Evolutionary conservation across 2,329 filamentous ascomycete genomes (phyloP), one percentile per base, ranked within the genome.

Genomic region (Alternaria panax): DNA sequence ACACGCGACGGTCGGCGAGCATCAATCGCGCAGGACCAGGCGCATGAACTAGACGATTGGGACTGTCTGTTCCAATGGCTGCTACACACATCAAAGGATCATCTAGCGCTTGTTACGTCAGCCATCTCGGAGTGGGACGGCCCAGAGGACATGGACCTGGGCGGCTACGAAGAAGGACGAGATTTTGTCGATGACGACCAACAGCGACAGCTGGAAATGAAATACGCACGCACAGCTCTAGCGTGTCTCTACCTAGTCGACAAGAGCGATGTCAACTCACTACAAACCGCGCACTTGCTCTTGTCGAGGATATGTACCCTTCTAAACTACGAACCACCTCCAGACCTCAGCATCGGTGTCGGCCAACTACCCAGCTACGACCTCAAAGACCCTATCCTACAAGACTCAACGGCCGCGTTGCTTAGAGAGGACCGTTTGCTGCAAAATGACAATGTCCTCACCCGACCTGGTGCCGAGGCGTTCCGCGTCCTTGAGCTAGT

Each of bases 81-180:
- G 38, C 81, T 85, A 14, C 72, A 79, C 3, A 86, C 87, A 60
- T 87, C 90, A 1, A 80, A 81, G 4, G 81, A 80, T 20, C 85
- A 87, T 16, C 90, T 92, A 83, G 80, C 76, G 25, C 80, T 88
- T n/a, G 85, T 87, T n/a, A 81, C 88, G 30, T 82, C 83, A 48
- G 87, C 85, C 7, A 80, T 93, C 32, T 85, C 88, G 60, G 85
- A 90, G 64, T 94, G 91, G 91, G 87, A 89, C 67, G 91, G 91
- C 0, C 90, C 90, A 0, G 81, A 81, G 7, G 91, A 93, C 70
- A 83, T 90, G 46, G 89, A 93, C 65, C 74, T 92, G 5, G 89
- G 88, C 4, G 86, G 85, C 12, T 86, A 84, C 65, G 83, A 84
- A 40, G 78, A 80, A 27, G 75, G 75, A 7, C 81, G 80, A 2